Evolutionary conservation across 176 grass and related monocot genomes (phyloP), one percentile per base, ranked within the genome.

Genomic region (Oryza glaberrima): DNA sequence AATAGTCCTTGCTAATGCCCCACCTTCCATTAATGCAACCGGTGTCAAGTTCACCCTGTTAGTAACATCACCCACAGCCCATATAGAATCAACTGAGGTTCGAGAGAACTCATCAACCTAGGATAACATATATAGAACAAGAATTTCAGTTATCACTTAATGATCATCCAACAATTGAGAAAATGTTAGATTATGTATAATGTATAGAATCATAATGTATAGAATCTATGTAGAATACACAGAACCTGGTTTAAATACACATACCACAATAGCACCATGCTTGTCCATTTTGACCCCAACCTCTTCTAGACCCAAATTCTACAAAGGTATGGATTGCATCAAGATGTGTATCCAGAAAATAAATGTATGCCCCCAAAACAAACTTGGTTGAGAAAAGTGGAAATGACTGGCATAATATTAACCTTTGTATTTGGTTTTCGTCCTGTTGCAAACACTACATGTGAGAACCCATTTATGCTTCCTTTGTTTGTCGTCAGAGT

Each of bases 371-470:
- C 44, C 44, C 20, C 54, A 77, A 23, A 67, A 56, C 22, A 10
- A 22, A 61, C 56, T 61, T 20, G 6, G 44, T 28, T 63, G 35
- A 36, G 35, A 36, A 36, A 36, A 36, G 35, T 36, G 35, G 35
- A 36, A 36, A 36, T 5, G 35, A 36, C 35, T 36, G 20, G 56
- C 32, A 73, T 8, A 0, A 60, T 38, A 66, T 13, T 52, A 73
- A 97, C 94, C 94, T 91, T 93, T 34, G 94, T 92, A 58, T 91
- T 92, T 93, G 91, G 89, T 72, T 45, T 93, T 44, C 89, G 87
- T 41, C 94, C 91, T 46, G 91, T 96, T 40, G 91, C 94, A 91
- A 96, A 93, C 91, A 96, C 93, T 82, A 96, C 77, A 77, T 96
- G 91, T 30, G 94, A 93, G 84, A 96, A 96, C 38, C 91, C 94